Percentiles rank a stretch among this genome's conserved stretches.
Evolutionary conservation across 139 green algal genomes (phyloP).

Genomic region (Chlamydomonas applanata): DNA sequence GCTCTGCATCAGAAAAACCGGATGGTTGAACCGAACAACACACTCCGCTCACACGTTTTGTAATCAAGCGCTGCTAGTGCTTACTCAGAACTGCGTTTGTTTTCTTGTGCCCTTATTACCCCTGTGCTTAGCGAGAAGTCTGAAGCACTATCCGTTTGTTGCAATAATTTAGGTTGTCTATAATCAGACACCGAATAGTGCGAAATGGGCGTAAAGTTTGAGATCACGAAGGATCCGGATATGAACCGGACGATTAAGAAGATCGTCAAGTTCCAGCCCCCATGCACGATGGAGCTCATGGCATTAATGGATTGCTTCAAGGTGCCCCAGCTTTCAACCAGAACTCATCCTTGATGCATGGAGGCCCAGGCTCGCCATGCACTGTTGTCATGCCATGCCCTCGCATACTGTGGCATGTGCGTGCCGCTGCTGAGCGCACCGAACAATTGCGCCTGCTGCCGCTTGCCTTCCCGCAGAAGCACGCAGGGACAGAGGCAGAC

Average conservation of each 20-base stretch:
- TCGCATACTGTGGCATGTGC: background rate
- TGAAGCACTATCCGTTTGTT: no score
- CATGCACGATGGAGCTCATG: conserved; percentile 7
- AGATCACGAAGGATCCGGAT: conserved; percentile 17
- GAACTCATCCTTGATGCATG: no score
- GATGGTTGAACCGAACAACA: no score
- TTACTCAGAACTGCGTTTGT: no score
- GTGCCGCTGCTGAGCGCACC: background rate
- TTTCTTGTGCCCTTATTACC: no score
- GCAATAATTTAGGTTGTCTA: no score
- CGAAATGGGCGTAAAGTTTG: conserved; percentile 1
- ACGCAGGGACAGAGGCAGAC: background rate
- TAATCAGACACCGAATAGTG: no score
- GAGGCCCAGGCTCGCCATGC: background rate
- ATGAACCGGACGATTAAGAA: conserved; percentile 18
- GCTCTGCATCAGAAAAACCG: no score
- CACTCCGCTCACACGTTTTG: no score
- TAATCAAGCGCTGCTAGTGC: no score
- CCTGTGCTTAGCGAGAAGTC: no score
- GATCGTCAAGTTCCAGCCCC: conserved; percentile 8
- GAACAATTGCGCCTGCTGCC: background rate
- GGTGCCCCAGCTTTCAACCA: no score
- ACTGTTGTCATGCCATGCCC: background rate
- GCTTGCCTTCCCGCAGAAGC: background rate
- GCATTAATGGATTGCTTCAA: conserved; percentile 16